Conservation (phyloP, 805 yeast species). For the Barnettozyma siamensis region DNA sequence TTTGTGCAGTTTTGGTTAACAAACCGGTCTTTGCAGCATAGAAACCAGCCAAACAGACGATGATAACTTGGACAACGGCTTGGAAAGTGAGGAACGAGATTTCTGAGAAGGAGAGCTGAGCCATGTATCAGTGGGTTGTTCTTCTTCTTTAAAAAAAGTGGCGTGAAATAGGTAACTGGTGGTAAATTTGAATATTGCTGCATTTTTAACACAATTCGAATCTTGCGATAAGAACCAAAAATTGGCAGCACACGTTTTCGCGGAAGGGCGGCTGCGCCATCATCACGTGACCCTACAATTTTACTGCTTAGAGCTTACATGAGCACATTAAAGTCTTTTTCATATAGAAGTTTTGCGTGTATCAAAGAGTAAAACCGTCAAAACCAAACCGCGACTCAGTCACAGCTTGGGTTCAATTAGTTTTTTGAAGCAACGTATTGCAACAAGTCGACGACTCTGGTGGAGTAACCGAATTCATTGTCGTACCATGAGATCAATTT, state of each 20-base stretch:
- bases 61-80: conserved; percentile 86
- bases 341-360: neutral
- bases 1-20: conserved; percentile 68
- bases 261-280: too few species aligned
- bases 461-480: conserved; percentile 71
- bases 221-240: too few species aligned
- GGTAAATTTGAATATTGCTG: too few species aligned
- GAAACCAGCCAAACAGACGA: conserved; percentile 82
- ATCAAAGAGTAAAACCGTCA: too few species aligned
- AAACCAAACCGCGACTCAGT: neutral
- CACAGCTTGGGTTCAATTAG: conserved; percentile 2
- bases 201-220: too few species aligned
- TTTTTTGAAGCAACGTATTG: conserved; percentile 46
- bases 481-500: conserved; percentile 71
- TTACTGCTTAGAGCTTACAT: too few species aligned
- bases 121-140: conserved; percentile 3
- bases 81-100: conserved; percentile 69
- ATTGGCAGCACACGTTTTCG: too few species aligned
- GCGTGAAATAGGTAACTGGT: too few species aligned
- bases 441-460: conserved; percentile 70
- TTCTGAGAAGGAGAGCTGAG: conserved; percentile 17
- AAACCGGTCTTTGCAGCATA: conserved; percentile 73
- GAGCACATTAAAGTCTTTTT: too few species aligned
- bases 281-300: too few species aligned
- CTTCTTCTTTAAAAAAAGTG: too few species aligned